Base-by-base conservation (phyloP, 1,284 basidiomycete genomes). In the Malassezia dermatis region DNA sequence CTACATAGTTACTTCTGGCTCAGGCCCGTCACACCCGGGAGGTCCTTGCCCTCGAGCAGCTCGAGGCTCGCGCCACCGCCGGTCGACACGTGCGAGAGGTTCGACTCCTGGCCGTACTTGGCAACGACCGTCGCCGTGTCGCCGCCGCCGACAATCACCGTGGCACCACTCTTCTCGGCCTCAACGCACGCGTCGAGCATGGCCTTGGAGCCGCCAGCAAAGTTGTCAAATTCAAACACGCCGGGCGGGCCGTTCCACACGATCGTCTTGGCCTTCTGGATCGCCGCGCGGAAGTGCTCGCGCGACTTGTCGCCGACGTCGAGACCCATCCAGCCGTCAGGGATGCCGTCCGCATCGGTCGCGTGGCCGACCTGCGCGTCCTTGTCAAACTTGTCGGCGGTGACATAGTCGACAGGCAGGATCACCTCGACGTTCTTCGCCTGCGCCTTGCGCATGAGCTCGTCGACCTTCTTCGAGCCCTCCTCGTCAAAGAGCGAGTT, bases 211-310 rank as follows among this genome's bases (percentile, higher is more conserved):
- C 91, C 93, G 40, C 79, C 79, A 8, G 90, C 86, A 69, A 96
- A 98, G 44, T 84, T 84, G 48, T 86, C 82, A 80, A 96, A 94
- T 78, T 98, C 93, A 76, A 98, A 98, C 30, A 98, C 93, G 70
- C 93, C 93, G 42, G 93, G 87, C 37, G 93, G 91, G 24, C 71
- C 93, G 76, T 98, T 98, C 91, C 93, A 98, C 58, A 98, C 84
- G 76, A 98, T 91, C 44, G 94, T 98, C 82, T 91, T 96, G 61
- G 89, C 81, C 72, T 87, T 84, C 53, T 85, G 76, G 58, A 96
- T 90, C 23, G 89, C 84, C 67, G 84, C 73, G 48, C 79, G 80
- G 80, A 86, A 98, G 59, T 88, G 78, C 71, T 88, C 80, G 51
- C 83, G 83, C 63, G 85, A 89, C 79, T 93, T 81, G 51, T 67